Conservation (phyloP, 768 basidiomycete species). For the Rhizopogon vinicolor region DNA sequence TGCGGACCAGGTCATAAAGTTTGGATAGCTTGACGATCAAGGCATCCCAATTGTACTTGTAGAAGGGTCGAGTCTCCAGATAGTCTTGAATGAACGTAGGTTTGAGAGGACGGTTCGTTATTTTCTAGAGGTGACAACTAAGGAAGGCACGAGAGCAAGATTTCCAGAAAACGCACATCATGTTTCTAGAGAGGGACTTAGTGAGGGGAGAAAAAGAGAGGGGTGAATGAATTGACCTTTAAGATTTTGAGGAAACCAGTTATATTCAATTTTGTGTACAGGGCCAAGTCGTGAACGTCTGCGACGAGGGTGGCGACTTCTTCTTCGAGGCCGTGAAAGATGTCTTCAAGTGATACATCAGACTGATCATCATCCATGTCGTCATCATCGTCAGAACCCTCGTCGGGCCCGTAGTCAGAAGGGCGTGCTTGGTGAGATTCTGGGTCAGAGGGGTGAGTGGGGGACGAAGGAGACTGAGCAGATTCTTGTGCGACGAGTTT, state of each 20-base stretch:
- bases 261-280: slow-evolving; percentile 96
- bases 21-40: slow-evolving; percentile 95
- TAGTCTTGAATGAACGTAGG: slow-evolving; percentile 87
- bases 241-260: slow-evolving; percentile 99
- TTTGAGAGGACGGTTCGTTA: slow-evolving; percentile 79
- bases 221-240: slow-evolving; percentile 49
- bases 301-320: slow-evolving; percentile 94
- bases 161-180: slow-evolving; percentile 51
- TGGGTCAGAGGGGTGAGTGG: slow-evolving; percentile 34
- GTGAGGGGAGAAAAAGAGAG: not conserved
- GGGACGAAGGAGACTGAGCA: slow-evolving; percentile 16
- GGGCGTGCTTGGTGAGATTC: slow-evolving; percentile 50
- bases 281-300: slow-evolving; percentile 84
- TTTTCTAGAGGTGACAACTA: slow-evolving; percentile 60
- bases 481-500: slow-evolving; percentile 63
- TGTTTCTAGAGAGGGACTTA: slow-evolving; percentile 63
- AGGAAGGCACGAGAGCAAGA: not conserved
- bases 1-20: slow-evolving; percentile 92
- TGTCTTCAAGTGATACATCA: slow-evolving; percentile 75
- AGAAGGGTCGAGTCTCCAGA: slow-evolving; percentile 92
- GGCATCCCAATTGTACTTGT: slow-evolving; percentile 94
- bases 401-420: slow-evolving; percentile 50
- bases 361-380: slow-evolving; percentile 47
- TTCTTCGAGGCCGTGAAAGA: slow-evolving; percentile 85
- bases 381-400: slow-evolving; percentile 60